Base-by-base conservation (phyloP, 129 eudicot species). In the Helianthus tuberosus region DNA sequence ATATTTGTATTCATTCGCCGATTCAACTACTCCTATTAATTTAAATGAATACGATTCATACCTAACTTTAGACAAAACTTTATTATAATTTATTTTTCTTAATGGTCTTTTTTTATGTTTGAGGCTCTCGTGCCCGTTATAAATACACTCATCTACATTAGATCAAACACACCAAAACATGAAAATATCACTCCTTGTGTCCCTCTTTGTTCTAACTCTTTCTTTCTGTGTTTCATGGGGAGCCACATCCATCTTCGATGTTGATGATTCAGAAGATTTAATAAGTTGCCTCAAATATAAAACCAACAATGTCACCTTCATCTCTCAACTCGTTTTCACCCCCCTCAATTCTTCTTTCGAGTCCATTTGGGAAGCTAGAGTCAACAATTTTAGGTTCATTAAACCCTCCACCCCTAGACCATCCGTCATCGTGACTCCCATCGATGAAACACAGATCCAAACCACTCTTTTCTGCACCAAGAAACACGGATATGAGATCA, bases 251-350 rank as follows among this genome's bases (percentile, higher is more conserved):
- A 5, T 11, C 32, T 32, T 29, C 8, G 51, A 38, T 39, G 7
- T 38, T 41, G 68, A 32, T 38, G 11, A 17, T 41, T 65, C 69
- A 4, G 13, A 41, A 65, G 69, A 41, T 65, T 15, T 65, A 32
- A 15, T 41, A 65, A 41, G 29, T 25, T 65, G 69, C 8, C 27
- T 64, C 5, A 50, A 64, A 43, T 64, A 32, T 6, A 7, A n/a
- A 5, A n/a, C 69, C n/a, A 41, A 39, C 32, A 27, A 27, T 27
- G 32, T 27, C 32, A 27, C 32, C 32, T 27, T 2, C 50, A 39
- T 64, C 69, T 38, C 69, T 63, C 47, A 63, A 63, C 48, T 63
- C 68, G 8, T 63, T 64, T 64, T 64, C 27, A 64, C 69, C 5
- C 50, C 69, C 3, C 29, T 25, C 29, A 64, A 64, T 39, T 64